Conservation (phyloP, 768 basidiomycete genomes). For the Leccinellum rugosiceps region DNA sequence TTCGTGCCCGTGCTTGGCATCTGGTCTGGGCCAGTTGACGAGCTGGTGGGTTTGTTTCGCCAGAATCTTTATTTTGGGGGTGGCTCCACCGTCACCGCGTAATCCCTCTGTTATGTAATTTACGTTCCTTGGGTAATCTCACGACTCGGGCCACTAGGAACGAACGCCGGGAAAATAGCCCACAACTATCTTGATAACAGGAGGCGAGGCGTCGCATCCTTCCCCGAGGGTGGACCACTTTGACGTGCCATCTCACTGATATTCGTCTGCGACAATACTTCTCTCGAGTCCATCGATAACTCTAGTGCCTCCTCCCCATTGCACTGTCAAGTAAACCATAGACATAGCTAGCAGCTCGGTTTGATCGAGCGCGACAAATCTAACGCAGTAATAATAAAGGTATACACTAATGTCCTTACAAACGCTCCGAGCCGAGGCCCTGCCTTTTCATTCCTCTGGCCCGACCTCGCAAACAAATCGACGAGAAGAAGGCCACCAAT, state of each 20-base stretch:
- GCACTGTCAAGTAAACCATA: background rate
- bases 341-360: background rate
- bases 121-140: too few species aligned
- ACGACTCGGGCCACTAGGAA: too few species aligned
- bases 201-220: too few species aligned
- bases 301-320: background rate
- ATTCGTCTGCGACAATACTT: too few species aligned
- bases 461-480: slow-evolving; percentile 18
- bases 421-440: background rate
- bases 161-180: too few species aligned
- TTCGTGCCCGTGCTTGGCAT: background rate
- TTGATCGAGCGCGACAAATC: slow-evolving; percentile 10
- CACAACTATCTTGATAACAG: too few species aligned
- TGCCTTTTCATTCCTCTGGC: background rate
- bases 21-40: background rate
- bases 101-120: too few species aligned
- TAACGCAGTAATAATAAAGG: background rate
- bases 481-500: background rate
- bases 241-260: background rate
- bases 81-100: too few species aligned
- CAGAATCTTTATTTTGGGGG: background rate
- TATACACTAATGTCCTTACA: background rate
- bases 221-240: too few species aligned
- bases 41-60: background rate
- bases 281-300: background rate